Base-by-base conservation (phyloP, 441 rosid genomes). In the Adansonia gregorii region DNA sequence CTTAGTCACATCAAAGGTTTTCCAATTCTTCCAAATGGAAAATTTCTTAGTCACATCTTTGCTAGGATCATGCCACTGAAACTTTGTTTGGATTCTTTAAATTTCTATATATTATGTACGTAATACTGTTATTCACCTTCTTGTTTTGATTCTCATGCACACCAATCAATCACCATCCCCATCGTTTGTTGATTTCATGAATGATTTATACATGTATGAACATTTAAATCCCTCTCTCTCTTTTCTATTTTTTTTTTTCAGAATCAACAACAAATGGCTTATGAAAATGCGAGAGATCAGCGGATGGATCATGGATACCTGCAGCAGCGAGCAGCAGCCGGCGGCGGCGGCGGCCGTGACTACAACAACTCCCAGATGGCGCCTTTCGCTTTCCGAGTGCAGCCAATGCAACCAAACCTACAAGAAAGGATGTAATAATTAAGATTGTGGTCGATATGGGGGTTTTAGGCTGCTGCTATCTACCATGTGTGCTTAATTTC, bases 361-460 rank as follows among this genome's bases (percentile, higher is more conserved):
- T 24, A 85, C 58, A 87, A 84, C 83, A 79, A 76, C 68, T 82
- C 82, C 9, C 90, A 89, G 67, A 79, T 83, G 27, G 27, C 27
- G 82, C 85, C 92, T 6, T 87, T 84, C 61, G 86, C 91, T 24
- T 94, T 82, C 78, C 84, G 88, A n/a, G 89, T 92, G 81, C 93
- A 90, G 80, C 98, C 98, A 0, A 88, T 89, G 78, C 98, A 90
- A 82, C 97, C 97, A n/a, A 93, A 94, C 81, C 83, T 92, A 55
- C 94, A 92, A 65, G 92, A 90, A 41, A 90, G 89, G 82, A 89
- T 86, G 77, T 84, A 56, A 82, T 69, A 43, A 17, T 24, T 24
- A 24, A 22, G 0, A 14, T 35, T 20, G 43, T 31, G 12, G 48
- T 35, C 8, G 45, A 31, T 24, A 0, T 24, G 22, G 48, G 48